Evolutionary conservation across 2,329 filamentous ascomycete species (phyloP).

Genomic region (Penicillium sp.): DNA sequence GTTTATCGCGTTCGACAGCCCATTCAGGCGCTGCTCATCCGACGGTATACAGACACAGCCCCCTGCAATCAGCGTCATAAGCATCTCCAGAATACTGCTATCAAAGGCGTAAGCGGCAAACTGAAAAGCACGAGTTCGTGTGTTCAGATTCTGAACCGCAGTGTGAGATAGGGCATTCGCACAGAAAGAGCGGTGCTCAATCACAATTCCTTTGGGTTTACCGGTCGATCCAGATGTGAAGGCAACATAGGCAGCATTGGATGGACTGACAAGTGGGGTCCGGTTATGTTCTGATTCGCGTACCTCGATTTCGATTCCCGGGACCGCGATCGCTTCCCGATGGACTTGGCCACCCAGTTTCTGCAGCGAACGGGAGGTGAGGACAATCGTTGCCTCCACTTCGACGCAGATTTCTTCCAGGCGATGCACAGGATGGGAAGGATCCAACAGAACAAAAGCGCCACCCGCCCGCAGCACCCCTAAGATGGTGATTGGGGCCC

Average conservation of each 20-base stretch:
- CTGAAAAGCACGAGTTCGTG: conserved; percentile 36
- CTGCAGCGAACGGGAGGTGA: background rate
- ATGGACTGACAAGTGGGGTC: background rate
- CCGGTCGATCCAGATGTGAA: conserved; percentile 48
- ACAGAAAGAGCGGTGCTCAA: conserved; percentile 28
- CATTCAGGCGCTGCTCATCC: conserved; percentile 7
- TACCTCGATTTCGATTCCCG: background rate
- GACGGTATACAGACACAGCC: conserved; percentile 17
- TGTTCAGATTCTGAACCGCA: conserved; percentile 42
- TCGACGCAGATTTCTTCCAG: background rate
- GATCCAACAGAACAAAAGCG: conserved; percentile 10
- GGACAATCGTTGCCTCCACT: background rate
- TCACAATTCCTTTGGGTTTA: conserved; percentile 43
- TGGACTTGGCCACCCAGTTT: background rate
- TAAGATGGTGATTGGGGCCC: conserved; percentile 8
- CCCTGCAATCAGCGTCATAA: conserved; percentile 11
- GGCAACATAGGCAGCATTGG: conserved; percentile 35
- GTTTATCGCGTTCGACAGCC: background rate
- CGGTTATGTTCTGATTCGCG: too few species aligned
- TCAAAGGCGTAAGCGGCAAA: conserved; percentile 35
- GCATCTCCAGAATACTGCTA: conserved; percentile 12
- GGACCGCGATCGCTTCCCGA: background rate
- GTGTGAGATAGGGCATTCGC: conserved; percentile 32
- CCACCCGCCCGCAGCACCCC: conserved; percentile 14
- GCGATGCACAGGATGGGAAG: background rate